A percentile compares a stretch with the other conserved stretches of the same genome.
Evolutionary conservation across 2,329 filamentous ascomycete species (phyloP).

Genomic region (Colletotrichum neosansevieriae): DNA sequence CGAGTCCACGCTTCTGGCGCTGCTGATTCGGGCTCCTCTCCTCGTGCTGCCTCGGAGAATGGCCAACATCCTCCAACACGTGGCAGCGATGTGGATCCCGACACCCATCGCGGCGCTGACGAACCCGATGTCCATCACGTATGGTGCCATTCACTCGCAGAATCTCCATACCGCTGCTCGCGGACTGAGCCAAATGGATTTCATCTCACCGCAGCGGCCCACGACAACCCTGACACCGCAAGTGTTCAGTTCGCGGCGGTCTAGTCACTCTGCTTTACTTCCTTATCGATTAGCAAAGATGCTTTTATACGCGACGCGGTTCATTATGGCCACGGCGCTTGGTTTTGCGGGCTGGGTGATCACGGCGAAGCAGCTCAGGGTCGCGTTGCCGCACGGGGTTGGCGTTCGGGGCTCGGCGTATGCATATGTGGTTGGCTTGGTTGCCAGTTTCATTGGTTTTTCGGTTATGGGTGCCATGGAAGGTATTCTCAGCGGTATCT

Average conservation of each 20-base stretch:
- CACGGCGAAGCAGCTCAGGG: conserved; percentile 81
- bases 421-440: conserved; percentile 91
- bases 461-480: conserved; percentile 92
- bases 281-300: conserved; percentile 93
- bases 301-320: conserved; percentile 88
- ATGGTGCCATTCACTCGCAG: conserved; percentile 92
- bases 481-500: conserved; percentile 85
- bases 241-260: conserved; percentile 55
- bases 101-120: conserved; percentile 87
- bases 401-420: conserved; percentile 85
- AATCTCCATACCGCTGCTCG: conserved; percentile 82
- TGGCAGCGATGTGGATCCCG: conserved; percentile 84
- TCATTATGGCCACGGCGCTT: conserved; percentile 89
- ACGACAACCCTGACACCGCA: conserved; percentile 77
- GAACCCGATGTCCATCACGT: conserved; percentile 92
- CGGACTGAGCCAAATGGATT: conserved; percentile 83
- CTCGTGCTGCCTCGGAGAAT: conserved; percentile 82
- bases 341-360: conserved; percentile 98
- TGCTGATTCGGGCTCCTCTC: conserved; percentile 86
- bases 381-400: conserved; percentile 66
- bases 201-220: conserved; percentile 78
- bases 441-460: conserved; percentile 96
- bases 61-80: conserved; percentile 74
- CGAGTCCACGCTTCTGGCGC: conserved; percentile 83
- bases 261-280: conserved; percentile 63